phyloP scores from a whole-genome alignment of 2,329 filamentous ascomycete species.

The Rutstroemia sp. region DNA sequence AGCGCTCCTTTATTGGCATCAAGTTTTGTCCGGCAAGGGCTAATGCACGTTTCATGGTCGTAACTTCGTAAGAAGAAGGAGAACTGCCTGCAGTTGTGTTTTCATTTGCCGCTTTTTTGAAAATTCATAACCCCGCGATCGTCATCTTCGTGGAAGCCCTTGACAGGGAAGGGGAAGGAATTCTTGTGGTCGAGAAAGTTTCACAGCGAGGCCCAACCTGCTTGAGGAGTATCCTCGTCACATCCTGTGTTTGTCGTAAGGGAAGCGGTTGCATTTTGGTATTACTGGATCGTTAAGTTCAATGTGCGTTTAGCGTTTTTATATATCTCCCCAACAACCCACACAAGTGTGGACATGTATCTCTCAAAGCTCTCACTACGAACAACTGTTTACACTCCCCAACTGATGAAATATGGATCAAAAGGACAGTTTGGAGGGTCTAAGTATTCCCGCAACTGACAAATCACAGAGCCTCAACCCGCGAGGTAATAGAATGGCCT shows the following conservation, averaged over 20 bases:
- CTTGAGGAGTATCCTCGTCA: neutral
- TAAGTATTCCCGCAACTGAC: neutral
- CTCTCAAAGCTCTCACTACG: neutral
- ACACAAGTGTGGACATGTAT: neutral
- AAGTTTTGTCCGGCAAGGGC: neutral
- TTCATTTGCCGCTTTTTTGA: neutral
- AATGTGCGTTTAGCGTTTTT: too few relatives aligned
- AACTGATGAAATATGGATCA: neutral
- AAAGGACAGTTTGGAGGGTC: neutral
- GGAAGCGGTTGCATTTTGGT: neutral
- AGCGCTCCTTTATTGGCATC: neutral
- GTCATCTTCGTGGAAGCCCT: neutral
- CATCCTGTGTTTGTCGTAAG: neutral
- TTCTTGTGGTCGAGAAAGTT: neutral
- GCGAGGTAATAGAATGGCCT: slow-evolving; percentile 33
- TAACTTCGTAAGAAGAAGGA: neutral
- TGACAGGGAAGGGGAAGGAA: neutral
- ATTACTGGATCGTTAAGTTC: too few relatives aligned
- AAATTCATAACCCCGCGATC: neutral
- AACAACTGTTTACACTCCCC: neutral
- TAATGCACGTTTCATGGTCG: neutral
- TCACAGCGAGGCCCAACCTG: neutral
- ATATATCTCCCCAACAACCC: too few relatives aligned
- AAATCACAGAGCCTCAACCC: neutral
- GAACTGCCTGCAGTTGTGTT: neutral